These are phyloP conservation scores for Chenopodium quinoa DNA, from an alignment of 148 eudicot species.

Conservation along the genomic window DNA sequence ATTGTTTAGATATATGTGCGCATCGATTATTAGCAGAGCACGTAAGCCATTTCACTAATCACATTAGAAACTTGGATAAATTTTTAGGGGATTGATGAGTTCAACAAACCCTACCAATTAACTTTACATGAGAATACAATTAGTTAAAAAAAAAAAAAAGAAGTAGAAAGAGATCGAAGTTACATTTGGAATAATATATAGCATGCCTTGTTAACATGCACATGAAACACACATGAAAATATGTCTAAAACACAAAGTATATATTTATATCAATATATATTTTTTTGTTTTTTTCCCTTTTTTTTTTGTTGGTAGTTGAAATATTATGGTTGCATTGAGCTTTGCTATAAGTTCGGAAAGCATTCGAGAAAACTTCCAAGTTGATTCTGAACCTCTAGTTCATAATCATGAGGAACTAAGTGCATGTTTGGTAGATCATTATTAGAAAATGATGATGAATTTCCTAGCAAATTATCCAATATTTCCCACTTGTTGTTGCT, in stretches of 20 bases:
- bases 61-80: too few species aligned
- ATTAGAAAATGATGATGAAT: conserved; percentile 22
- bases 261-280: background rate
- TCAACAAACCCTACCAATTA: conserved; percentile 16
- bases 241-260: conserved; percentile 1
- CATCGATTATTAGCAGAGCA: too few species aligned
- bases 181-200: conserved; percentile 10
- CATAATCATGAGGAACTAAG: conserved; percentile 32
- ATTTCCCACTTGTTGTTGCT: conserved; percentile 41
- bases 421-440: conserved; percentile 21
- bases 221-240: background rate
- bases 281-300: background rate
- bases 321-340: background rate
- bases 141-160: background rate
- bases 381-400: conserved; percentile 37
- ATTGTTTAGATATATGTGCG: too few species aligned
- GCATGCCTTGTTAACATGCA: background rate
- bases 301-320: background rate
- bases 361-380: conserved; percentile 38
- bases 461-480: conserved; percentile 40
- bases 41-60: too few species aligned
- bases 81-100: too few species aligned
- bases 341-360: conserved; percentile 49
- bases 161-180: background rate
- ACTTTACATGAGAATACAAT: conserved; percentile 14